Percentiles rank a stretch among this genome's conserved stretches.
phyloP scores from a whole-genome alignment of 129 eudicot genomes.

The Helichrysum umbraculigerum region DNA sequence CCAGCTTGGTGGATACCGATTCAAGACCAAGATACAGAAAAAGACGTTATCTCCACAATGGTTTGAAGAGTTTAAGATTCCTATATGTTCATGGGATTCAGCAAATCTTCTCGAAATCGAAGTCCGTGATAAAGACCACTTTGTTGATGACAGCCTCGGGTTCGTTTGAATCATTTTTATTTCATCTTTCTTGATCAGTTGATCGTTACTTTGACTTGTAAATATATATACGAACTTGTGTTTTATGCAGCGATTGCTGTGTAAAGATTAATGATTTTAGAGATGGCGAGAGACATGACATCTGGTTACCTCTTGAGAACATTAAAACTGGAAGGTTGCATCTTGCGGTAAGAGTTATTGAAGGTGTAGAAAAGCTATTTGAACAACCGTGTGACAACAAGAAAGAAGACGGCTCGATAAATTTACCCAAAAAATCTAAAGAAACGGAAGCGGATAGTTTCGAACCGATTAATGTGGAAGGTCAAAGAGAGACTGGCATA shows the following conservation, averaged over 20 bases:
- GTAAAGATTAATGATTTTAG: conserved; percentile 60
- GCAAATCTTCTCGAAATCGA: conserved; percentile 60
- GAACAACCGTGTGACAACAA: conserved; percentile 34
- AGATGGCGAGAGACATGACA: conserved; percentile 82
- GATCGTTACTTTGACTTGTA: neutral
- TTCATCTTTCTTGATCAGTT: neutral
- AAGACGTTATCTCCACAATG: conserved; percentile 88
- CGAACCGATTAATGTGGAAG: conserved; percentile 73
- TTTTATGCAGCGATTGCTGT: conserved; percentile 60
- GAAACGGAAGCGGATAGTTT: conserved; percentile 39
- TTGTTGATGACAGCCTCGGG: conserved; percentile 82
- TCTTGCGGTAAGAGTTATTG: conserved; percentile 70
- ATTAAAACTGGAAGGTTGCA: conserved; percentile 86
- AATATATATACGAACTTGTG: neutral
- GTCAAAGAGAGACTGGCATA: conserved; percentile 72
- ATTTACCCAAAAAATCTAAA: conserved; percentile 5
- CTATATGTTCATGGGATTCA: conserved; percentile 77
- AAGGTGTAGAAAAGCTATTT: conserved; percentile 52
- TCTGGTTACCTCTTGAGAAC: conserved; percentile 81
- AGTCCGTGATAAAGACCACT: conserved; percentile 83
- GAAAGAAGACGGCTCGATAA: conserved; percentile 21
- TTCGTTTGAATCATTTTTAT: conserved; percentile 43
- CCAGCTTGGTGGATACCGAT: conserved; percentile 64
- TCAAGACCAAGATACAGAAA: conserved; percentile 68
- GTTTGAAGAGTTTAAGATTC: conserved; percentile 87